Evolutionary conservation across 1,284 basidiomycete species (phyloP).

Genomic region (Ustilago tritici): DNA sequence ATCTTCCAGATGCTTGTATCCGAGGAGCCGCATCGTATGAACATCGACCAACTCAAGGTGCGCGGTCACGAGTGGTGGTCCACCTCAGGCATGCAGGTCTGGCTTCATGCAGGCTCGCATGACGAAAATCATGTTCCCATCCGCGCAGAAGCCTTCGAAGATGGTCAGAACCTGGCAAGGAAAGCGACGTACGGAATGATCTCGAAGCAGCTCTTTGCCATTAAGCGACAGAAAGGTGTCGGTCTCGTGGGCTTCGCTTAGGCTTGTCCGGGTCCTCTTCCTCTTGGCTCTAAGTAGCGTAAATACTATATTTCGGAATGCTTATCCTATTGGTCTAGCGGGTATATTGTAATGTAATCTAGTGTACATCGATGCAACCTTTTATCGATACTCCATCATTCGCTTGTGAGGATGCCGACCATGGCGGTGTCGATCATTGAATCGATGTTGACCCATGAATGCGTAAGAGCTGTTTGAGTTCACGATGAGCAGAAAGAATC

Average conservation of each 20-base stretch:
- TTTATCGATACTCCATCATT: neutral
- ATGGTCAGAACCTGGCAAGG: slow-evolving; percentile 58
- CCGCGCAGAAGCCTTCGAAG: slow-evolving; percentile 49
- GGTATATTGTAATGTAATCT: slow-evolving; percentile 18
- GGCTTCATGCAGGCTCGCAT: slow-evolving; percentile 30
- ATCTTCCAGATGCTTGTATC: slow-evolving; percentile 57
- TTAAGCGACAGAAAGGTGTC: slow-evolving; percentile 47
- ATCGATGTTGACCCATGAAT: slow-evolving; percentile 93
- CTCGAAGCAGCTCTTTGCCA: slow-evolving; percentile 61
- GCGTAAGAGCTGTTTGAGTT: slow-evolving; percentile 68
- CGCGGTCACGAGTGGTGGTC: slow-evolving; percentile 59
- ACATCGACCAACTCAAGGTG: slow-evolving; percentile 58
- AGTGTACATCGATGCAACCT: slow-evolving; percentile 9
- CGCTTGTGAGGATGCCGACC: slow-evolving; percentile 79
- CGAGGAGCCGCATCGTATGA: slow-evolving; percentile 51
- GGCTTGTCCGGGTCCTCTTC: neutral
- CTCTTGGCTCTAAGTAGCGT: too few relatives aligned
- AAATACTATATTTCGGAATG: neutral
- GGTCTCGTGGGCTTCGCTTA: slow-evolving; percentile 48
- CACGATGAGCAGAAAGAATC: neutral
- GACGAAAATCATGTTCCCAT: slow-evolving; percentile 30
- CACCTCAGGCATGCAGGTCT: slow-evolving; percentile 46
- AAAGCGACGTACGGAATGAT: slow-evolving; percentile 66
- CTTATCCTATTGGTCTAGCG: slow-evolving; percentile 4
- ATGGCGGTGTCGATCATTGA: slow-evolving; percentile 92